A percentile compares a stretch with the other conserved stretches of the same genome.
Evolutionary conservation across 2,329 filamentous ascomycete genomes (phyloP).

Genomic region (Davidsoniella virescens): DNA sequence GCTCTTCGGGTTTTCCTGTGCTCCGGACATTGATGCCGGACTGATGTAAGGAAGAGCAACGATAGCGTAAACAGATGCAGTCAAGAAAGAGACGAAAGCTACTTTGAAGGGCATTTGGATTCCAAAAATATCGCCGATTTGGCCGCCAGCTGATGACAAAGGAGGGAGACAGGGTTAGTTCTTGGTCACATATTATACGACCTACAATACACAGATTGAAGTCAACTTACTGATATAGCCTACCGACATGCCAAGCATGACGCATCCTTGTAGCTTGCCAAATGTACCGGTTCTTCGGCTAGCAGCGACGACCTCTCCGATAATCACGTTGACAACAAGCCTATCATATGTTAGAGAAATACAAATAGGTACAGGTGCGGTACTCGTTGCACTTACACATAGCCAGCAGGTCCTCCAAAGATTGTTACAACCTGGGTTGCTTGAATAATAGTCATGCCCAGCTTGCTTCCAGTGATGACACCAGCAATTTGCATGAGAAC

Average conservation of each 20-base stretch:
- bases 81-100: constrained; percentile 40
- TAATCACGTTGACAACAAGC: constrained; percentile 51
- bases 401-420: constrained; percentile 51
- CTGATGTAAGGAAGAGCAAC: constrained; percentile 34
- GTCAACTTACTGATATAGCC: constrained; percentile 38
- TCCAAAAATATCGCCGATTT: constrained; percentile 45
- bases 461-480: constrained; percentile 41
- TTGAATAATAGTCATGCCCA: constrained; percentile 54
- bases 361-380: rapidly evolving
- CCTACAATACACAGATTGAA: not conserved
- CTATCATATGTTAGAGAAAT: constrained; percentile 16
- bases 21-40: constrained; percentile 24
- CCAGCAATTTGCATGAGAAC: constrained; percentile 48
- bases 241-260: constrained; percentile 49
- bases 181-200: not conserved
- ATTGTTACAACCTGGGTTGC: constrained; percentile 50
- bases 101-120: constrained; percentile 49
- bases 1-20: constrained; percentile 24
- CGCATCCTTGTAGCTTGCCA: constrained; percentile 47
- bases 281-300: constrained; percentile 46
- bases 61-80: constrained; percentile 26
- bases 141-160: constrained; percentile 34
- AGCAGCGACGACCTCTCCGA: constrained; percentile 46
- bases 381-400: constrained; percentile 28
- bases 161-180: not conserved